Evolutionary conservation across 2,329 filamentous ascomycete genomes (phyloP).

Genomic region (Aspergillus persii): DNA sequence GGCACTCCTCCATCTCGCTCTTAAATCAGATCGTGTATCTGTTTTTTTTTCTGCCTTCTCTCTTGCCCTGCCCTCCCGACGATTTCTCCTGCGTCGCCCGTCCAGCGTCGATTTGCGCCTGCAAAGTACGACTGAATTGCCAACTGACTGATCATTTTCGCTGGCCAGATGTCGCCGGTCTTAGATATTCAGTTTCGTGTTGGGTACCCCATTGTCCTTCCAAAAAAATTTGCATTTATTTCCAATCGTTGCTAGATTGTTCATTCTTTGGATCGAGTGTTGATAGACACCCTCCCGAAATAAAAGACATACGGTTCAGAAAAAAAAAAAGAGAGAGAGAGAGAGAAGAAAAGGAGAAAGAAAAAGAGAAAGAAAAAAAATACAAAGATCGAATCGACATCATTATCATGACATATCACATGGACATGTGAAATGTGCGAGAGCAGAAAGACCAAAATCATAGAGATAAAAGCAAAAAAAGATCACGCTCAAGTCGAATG

Average conservation of each 20-base stretch:
- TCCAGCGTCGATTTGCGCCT: neutral
- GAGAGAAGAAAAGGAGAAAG: neutral
- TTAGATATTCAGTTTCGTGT: neutral
- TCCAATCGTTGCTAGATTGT: neutral
- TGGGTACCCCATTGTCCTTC: neutral
- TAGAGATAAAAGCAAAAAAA: neutral
- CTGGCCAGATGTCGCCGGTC: neutral
- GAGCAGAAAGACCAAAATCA: conserved; percentile 1
- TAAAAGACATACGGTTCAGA: conserved; percentile 1
- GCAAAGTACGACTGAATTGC: neutral
- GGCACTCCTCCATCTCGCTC: conserved; percentile 9
- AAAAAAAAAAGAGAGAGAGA: neutral
- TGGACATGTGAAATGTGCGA: conserved; percentile 1
- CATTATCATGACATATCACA: neutral
- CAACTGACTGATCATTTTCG: neutral
- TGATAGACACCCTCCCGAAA: neutral
- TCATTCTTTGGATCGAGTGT: neutral
- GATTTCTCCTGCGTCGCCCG: neutral
- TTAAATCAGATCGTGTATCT: conserved; percentile 14
- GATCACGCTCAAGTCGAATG: conserved; percentile 13
- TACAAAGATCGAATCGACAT: neutral
- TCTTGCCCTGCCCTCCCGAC: neutral
- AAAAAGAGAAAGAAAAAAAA: conserved; percentile 2
- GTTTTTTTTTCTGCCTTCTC: neutral
- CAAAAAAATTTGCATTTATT: neutral